Evolutionary conservation across 1,139 yeast species (phyloP).

Genomic region (Diutina pseudorugosa): DNA sequence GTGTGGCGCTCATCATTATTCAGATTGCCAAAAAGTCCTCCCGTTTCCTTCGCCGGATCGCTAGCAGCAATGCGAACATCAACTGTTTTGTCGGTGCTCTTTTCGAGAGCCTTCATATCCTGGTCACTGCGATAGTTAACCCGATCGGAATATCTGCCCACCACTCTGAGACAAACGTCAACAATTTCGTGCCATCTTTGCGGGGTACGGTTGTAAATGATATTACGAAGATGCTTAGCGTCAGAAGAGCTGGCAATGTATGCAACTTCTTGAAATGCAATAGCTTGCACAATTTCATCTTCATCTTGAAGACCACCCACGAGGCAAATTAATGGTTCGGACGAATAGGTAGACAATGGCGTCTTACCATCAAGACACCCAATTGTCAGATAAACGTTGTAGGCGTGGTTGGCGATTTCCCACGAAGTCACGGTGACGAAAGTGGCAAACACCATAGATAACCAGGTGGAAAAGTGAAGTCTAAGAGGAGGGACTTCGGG

Average conservation of each 20-base stretch:
- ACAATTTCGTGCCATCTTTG: constrained; percentile 45
- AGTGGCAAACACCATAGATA: constrained; percentile 25
- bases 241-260: constrained; percentile 41
- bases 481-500: constrained; percentile 21
- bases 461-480: constrained; percentile 23
- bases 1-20: neutral
- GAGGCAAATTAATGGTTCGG: constrained; percentile 65
- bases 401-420: constrained; percentile 54
- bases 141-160: constrained; percentile 32
- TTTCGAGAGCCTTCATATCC: constrained; percentile 21
- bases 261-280: constrained; percentile 69
- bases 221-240: constrained; percentile 33
- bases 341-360: constrained; percentile 53
- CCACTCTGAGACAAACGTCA: constrained; percentile 45
- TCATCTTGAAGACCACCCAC: constrained; percentile 55
- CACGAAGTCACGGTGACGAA: constrained; percentile 34
- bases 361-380: constrained; percentile 75
- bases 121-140: constrained; percentile 23
- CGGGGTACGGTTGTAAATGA: constrained; percentile 41
- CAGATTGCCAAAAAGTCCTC: constrained; percentile 1
- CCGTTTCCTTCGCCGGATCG: neutral
- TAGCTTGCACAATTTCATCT: constrained; percentile 45
- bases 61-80: neutral
- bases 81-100: constrained; percentile 5
- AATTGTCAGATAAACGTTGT: constrained; percentile 61